These are phyloP conservation scores for Phaffomyces thermotolerans DNA, from an alignment of 805 yeast species.

Conservation along the genomic window DNA sequence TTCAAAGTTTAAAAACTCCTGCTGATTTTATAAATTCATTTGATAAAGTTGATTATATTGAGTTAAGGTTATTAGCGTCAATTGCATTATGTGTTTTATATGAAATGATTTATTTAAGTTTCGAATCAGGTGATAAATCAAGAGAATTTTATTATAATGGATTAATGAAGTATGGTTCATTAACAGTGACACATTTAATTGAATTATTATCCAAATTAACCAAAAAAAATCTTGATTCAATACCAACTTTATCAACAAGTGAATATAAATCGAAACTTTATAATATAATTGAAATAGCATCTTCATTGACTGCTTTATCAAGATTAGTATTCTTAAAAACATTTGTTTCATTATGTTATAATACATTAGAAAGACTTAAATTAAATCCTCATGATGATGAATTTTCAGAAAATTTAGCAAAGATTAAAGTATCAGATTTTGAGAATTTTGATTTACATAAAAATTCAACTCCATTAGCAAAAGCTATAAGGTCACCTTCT, in stretches of 20 bases:
- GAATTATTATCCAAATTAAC: constrained; percentile 14
- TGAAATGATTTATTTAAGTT: constrained; percentile 14
- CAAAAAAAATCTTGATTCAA: not conserved
- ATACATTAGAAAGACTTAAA: constrained; percentile 3
- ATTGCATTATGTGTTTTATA: constrained; percentile 13
- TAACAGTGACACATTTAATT: constrained; percentile 17
- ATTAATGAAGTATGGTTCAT: constrained; percentile 16
- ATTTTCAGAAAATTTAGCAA: not conserved
- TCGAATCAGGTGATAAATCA: constrained; percentile 7
- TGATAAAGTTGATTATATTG: constrained; percentile 2
- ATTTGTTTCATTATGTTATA: constrained; percentile 8
- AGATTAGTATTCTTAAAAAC: constrained; percentile 13
- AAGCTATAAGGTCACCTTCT: constrained; percentile 7
- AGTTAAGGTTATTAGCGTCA: constrained; percentile 7
- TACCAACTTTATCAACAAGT: not conserved
- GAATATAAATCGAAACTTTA: constrained; percentile 4
- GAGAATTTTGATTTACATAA: constrained; percentile 12
- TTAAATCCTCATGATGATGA: not conserved
- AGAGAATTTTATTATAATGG: constrained; percentile 11
- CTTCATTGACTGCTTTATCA: constrained; percentile 7
- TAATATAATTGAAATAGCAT: constrained; percentile 14
- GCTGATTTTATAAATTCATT: constrained; percentile 5
- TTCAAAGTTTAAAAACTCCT: constrained; percentile 3
- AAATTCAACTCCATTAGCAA: constrained; percentile 2
- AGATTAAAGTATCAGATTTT: constrained; percentile 9